Conservation (phyloP, 176 grass and related monocot genomes). For the Musa itinerans region DNA sequence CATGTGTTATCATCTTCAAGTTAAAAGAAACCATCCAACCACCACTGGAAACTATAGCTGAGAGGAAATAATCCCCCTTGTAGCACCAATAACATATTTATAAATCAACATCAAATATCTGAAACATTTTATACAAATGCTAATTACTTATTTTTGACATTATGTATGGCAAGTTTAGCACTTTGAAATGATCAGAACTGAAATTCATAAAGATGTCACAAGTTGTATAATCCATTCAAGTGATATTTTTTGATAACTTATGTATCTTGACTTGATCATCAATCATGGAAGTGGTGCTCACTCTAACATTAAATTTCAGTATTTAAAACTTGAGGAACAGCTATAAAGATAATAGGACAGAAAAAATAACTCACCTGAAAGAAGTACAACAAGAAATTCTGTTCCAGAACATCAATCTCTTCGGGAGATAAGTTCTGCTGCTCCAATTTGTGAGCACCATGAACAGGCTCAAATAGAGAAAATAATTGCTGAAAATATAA, state of each 20-base stretch:
- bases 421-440: constrained; percentile 61
- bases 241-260: not conserved
- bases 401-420: constrained; percentile 67
- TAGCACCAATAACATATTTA: not conserved
- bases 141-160: not conserved
- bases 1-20: no score
- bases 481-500: constrained; percentile 53
- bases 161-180: not conserved
- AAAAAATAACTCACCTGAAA: constrained; percentile 43
- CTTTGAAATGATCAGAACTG: not conserved
- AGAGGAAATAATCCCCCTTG: not conserved
- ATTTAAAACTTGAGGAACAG: not conserved
- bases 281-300: not conserved
- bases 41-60: no score
- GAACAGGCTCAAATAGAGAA: constrained; percentile 82
- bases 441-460: constrained; percentile 65
- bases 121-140: not conserved
- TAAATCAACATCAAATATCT: not conserved
- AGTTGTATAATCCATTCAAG: not conserved
- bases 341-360: not conserved
- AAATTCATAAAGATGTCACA: not conserved
- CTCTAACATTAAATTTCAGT: not conserved
- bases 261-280: not conserved
- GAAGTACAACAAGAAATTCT: constrained; percentile 80
- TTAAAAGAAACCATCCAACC: no score